Evolutionary conservation across 768 basidiomycete genomes (phyloP).

Genomic region (Pisolithus marmoratus): DNA sequence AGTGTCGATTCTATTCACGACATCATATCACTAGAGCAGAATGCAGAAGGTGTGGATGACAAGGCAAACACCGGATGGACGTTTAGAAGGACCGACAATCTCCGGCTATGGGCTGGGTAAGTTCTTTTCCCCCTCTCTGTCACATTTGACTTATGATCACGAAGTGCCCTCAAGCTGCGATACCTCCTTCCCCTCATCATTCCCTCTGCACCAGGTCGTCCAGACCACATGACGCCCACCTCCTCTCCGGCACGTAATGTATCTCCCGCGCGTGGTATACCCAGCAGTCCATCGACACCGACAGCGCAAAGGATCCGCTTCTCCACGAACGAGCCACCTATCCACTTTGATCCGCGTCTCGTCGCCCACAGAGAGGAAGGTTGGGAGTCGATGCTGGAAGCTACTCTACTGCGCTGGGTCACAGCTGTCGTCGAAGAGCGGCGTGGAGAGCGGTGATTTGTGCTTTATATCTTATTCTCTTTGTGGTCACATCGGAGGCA

Average conservation of each 20-base stretch:
- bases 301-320: slow-evolving; percentile 26
- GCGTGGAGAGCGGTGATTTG: slow-evolving; percentile 34
- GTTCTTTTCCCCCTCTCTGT: slow-evolving; percentile 23
- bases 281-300: slow-evolving; percentile 27
- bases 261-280: slow-evolving; percentile 19
- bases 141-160: neutral
- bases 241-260: slow-evolving; percentile 3
- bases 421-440: slow-evolving; percentile 58
- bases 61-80: slow-evolving; percentile 67
- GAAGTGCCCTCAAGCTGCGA: slow-evolving; percentile 74
- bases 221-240: slow-evolving; percentile 22
- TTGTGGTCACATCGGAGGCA: no score
- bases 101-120: slow-evolving; percentile 81
- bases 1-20: slow-evolving; percentile 74
- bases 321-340: slow-evolving; percentile 37
- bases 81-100: slow-evolving; percentile 80
- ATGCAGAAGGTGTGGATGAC: slow-evolving; percentile 36
- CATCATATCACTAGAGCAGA: slow-evolving; percentile 60
- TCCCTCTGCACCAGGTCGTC: slow-evolving; percentile 36
- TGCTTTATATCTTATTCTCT: no score
- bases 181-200: slow-evolving; percentile 68
- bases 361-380: slow-evolving; percentile 71
- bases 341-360: slow-evolving; percentile 66
- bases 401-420: slow-evolving; percentile 59
- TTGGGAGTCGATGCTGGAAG: slow-evolving; percentile 79